Evolutionary conservation across 129 eudicot species (phyloP).

Genomic region (Logfia minima): DNA sequence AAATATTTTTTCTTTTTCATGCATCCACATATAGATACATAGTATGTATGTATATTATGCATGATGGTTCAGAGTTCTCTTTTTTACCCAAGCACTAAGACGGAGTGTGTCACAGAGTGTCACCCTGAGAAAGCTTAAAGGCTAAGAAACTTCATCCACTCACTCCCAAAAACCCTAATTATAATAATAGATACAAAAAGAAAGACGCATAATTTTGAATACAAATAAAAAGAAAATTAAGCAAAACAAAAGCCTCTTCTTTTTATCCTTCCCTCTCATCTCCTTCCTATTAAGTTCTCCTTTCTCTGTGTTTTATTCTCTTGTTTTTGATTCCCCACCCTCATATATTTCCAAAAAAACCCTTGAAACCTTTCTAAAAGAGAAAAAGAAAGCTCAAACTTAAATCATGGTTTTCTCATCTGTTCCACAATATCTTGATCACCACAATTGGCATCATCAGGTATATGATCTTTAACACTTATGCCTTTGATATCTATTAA

Average conservation of each 20-base stretch:
- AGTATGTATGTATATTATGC: not conserved
- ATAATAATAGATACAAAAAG: slow-evolving; percentile 59
- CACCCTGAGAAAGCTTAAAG: slow-evolving; percentile 60
- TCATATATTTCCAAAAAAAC: slow-evolving; percentile 62
- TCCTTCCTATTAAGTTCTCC: slow-evolving; percentile 42
- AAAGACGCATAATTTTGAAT: slow-evolving; percentile 19
- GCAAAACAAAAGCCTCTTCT: slow-evolving; percentile 40
- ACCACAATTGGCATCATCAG: slow-evolving; percentile 74
- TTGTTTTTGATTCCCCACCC: slow-evolving; percentile 51
- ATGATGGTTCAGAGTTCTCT: slow-evolving; percentile 34
- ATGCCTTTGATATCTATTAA: slow-evolving; percentile 6
- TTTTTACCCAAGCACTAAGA: slow-evolving; percentile 56
- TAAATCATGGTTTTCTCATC: slow-evolving; percentile 72
- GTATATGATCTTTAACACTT: slow-evolving; percentile 36
- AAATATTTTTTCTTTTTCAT: slow-evolving; percentile 2
- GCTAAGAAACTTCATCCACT: slow-evolving; percentile 58
- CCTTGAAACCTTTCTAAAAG: slow-evolving; percentile 57
- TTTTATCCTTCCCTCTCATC: slow-evolving; percentile 37
- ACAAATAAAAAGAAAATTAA: slow-evolving; percentile 22
- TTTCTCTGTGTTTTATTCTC: slow-evolving; percentile 48
- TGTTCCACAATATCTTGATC: slow-evolving; percentile 66
- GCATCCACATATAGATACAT: slow-evolving; percentile 25
- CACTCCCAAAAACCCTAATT: slow-evolving; percentile 55
- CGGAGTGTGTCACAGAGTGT: slow-evolving; percentile 23
- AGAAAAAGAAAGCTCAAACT: slow-evolving; percentile 43